These are phyloP conservation scores for Aquanectria penicillioides DNA, from an alignment of 2,329 filamentous ascomycete genomes.

Conservation along the genomic window DNA sequence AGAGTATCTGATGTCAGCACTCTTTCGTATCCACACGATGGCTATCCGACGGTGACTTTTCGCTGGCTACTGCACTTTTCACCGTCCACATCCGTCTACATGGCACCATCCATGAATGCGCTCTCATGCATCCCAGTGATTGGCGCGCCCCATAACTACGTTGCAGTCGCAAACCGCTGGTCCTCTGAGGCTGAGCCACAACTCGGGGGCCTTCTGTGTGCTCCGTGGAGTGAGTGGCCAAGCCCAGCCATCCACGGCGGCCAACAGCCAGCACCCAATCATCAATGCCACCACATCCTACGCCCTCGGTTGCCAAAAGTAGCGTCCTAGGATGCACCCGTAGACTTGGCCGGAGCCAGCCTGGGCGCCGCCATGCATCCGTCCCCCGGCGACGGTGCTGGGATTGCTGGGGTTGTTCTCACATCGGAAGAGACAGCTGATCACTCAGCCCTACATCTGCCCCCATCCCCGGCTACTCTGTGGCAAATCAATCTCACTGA, in stretches of 20 bases:
- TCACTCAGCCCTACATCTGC: slow-evolving; percentile 37
- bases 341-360: slow-evolving; percentile 21
- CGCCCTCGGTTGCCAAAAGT: slow-evolving; percentile 27
- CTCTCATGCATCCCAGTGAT: neutral
- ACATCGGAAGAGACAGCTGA: slow-evolving; percentile 31
- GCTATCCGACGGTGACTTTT: slow-evolving; percentile 16
- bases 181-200: slow-evolving; percentile 18
- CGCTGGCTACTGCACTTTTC: neutral
- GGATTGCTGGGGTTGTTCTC: neutral
- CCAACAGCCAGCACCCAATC: slow-evolving; percentile 13
- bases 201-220: neutral
- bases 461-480: neutral
- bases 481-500: slow-evolving; percentile 21
- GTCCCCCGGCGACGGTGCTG: neutral
- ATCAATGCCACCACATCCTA: slow-evolving; percentile 19
- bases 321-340: slow-evolving; percentile 18
- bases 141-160: slow-evolving; percentile 7
- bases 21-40: slow-evolving; percentile 22
- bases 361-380: slow-evolving; percentile 19
- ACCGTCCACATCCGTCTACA: neutral
- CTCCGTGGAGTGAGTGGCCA: slow-evolving; percentile 10
- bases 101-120: slow-evolving; percentile 11
- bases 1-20: slow-evolving; percentile 30
- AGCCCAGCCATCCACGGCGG: slow-evolving; percentile 10
- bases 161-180: neutral